Percentiles rank a stretch among this genome's conserved stretches.
These are phyloP conservation scores for Tylopilus sp. DNA, from an alignment of 1,284 basidiomycete genomes.

Conservation along the genomic window DNA sequence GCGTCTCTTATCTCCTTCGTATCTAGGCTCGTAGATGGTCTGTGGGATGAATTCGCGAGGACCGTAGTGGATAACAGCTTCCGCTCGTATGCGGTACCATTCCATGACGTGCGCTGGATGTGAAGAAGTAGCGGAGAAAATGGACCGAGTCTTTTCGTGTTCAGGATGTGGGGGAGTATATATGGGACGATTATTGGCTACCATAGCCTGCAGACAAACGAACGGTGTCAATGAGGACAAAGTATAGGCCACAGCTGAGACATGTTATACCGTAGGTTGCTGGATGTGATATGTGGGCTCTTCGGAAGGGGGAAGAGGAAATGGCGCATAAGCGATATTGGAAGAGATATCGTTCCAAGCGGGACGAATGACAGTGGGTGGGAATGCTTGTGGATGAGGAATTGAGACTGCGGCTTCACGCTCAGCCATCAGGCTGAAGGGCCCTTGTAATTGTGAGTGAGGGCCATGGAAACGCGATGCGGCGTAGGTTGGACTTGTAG, in stretches of 20 bases:
- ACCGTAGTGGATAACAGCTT: constrained; percentile 33
- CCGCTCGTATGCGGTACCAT: constrained; percentile 1
- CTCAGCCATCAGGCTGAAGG: not conserved
- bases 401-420: not conserved
- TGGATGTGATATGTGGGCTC: not conserved
- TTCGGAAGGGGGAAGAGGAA: not conserved
- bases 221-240: not conserved
- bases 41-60: constrained; percentile 67
- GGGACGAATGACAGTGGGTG: not conserved
- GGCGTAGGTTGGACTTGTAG: not conserved
- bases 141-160: not conserved
- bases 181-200: not conserved
- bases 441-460: not conserved
- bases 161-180: not conserved
- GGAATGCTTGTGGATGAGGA: not conserved
- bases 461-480: not conserved
- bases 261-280: not conserved
- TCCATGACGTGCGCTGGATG: constrained; percentile 6
- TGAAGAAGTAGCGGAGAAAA: not conserved
- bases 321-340: not conserved
- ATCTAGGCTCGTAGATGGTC: constrained; percentile 73
- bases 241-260: not conserved
- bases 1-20: constrained; percentile 71
- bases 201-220: not conserved
- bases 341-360: not conserved